Evolutionary conservation across 305 asterid species (phyloP).

Genomic region (Withania somnifera): DNA sequence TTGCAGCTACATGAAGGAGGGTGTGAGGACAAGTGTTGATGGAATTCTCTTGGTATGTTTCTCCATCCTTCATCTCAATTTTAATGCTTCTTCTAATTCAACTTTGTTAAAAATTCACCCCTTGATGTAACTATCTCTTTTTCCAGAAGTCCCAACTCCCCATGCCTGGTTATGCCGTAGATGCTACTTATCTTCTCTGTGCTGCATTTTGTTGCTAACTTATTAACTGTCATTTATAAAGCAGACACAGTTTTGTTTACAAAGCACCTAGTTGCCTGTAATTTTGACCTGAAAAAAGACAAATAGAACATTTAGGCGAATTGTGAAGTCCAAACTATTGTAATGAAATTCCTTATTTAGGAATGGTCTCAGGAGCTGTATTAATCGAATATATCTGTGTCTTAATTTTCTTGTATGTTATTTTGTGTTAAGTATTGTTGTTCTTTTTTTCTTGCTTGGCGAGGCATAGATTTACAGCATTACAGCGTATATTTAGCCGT

Average conservation of each 20-base stretch:
- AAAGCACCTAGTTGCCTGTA: neutral
- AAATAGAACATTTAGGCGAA: too few species aligned
- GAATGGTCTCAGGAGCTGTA: too few species aligned
- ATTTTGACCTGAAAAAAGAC: neutral
- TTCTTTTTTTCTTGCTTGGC: neutral
- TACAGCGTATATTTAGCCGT: neutral
- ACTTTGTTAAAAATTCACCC: neutral
- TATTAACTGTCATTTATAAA: neutral
- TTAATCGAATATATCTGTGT: too few species aligned
- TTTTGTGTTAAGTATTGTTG: too few species aligned
- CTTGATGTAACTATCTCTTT: neutral
- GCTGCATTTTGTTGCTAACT: neutral
- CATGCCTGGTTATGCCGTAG: neutral
- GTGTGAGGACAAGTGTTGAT: constrained; percentile 90
- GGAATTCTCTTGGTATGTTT: constrained; percentile 64
- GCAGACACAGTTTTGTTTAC: neutral
- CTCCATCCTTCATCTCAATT: neutral
- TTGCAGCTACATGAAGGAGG: constrained; percentile 83
- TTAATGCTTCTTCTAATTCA: neutral
- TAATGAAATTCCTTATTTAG: too few species aligned
- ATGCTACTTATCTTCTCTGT: neutral
- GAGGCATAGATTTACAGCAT: neutral
- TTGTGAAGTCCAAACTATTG: too few species aligned
- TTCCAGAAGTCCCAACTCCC: neutral
- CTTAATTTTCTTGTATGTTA: too few species aligned